phyloP scores from a whole-genome alignment of 2,329 filamentous ascomycete genomes.

The Kalaharituber pfeilii region DNA sequence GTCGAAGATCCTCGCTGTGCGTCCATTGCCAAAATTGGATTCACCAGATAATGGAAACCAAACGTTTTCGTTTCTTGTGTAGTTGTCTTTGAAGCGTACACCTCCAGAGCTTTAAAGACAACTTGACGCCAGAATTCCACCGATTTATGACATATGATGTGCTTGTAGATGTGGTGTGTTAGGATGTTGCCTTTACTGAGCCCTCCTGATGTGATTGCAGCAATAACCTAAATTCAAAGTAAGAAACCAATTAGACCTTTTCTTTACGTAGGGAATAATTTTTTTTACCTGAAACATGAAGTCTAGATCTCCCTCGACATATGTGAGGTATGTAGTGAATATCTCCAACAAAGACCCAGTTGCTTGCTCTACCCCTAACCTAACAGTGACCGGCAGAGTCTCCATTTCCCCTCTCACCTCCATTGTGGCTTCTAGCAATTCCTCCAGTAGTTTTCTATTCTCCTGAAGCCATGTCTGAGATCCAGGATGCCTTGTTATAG shows the following conservation, averaged over 20 bases:
- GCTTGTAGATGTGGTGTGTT: slow-evolving; percentile 64
- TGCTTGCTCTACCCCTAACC: slow-evolving; percentile 74
- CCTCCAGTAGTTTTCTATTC: slow-evolving; percentile 43
- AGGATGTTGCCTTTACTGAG: slow-evolving; percentile 60
- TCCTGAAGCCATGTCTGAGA: slow-evolving; percentile 48
- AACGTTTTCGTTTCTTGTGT: slow-evolving; percentile 88
- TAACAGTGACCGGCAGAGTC: slow-evolving; percentile 45
- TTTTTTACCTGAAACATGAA: slow-evolving; percentile 63
- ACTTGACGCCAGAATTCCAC: slow-evolving; percentile 72
- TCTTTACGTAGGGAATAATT: background rate
- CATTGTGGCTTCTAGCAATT: slow-evolving; percentile 49
- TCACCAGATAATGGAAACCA: slow-evolving; percentile 76
- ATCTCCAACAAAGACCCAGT: slow-evolving; percentile 75
- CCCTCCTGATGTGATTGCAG: slow-evolving; percentile 66
- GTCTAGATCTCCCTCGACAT: slow-evolving; percentile 60
- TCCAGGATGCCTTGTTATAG: slow-evolving; percentile 50
- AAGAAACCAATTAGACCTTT: slow-evolving; percentile 3
- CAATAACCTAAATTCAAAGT: slow-evolving; percentile 35
- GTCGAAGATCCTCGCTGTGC: slow-evolving; percentile 66
- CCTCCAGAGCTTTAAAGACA: slow-evolving; percentile 69
- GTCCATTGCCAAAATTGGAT: slow-evolving; percentile 92
- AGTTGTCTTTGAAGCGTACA: slow-evolving; percentile 61
- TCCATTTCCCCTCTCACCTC: slow-evolving; percentile 64
- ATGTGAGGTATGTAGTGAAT: slow-evolving; percentile 60
- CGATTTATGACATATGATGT: slow-evolving; percentile 68